Evolutionary conservation across 768 basidiomycete species (phyloP).

Genomic region (Lactarius akahatsu): DNA sequence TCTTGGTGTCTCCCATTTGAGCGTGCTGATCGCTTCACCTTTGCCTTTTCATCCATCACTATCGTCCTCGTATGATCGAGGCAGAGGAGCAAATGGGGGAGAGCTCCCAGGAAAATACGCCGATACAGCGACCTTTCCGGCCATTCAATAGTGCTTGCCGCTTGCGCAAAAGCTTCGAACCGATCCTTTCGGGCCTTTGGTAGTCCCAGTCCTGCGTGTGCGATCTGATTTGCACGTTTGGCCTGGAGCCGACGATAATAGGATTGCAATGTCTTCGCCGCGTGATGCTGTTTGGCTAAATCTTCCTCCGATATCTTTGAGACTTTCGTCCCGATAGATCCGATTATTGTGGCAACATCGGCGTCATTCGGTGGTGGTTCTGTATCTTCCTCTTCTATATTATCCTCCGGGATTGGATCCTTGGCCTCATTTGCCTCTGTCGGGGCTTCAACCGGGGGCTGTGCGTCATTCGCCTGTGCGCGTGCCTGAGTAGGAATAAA

Average conservation of each 20-base stretch:
- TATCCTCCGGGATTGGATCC: background rate
- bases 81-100: constrained; percentile 26
- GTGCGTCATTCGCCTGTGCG: background rate
- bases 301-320: constrained; percentile 3
- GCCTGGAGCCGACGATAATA: constrained; percentile 14
- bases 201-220: constrained; percentile 20
- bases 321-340: constrained; percentile 13
- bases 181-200: constrained; percentile 12
- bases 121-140: constrained; percentile 20
- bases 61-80: constrained; percentile 11
- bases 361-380: background rate
- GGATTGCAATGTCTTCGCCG: constrained; percentile 17
- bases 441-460: background rate
- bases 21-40: constrained; percentile 16
- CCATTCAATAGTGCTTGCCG: constrained; percentile 12
- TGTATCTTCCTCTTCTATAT: constrained; percentile 20
- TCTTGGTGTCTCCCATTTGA: constrained; percentile 12
- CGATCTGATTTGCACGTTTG: constrained; percentile 7
- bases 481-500: constrained; percentile 18
- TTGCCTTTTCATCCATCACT: constrained; percentile 16
- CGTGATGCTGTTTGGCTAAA: constrained; percentile 4
- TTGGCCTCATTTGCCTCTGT: background rate
- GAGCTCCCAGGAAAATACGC: constrained; percentile 26
- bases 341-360: constrained; percentile 15
- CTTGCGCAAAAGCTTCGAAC: constrained; percentile 16